A percentile compares a stretch with the other conserved stretches of the same genome.
phyloP scores from a whole-genome alignment of 345 rosid genomes.

The Linum trigynum region DNA sequence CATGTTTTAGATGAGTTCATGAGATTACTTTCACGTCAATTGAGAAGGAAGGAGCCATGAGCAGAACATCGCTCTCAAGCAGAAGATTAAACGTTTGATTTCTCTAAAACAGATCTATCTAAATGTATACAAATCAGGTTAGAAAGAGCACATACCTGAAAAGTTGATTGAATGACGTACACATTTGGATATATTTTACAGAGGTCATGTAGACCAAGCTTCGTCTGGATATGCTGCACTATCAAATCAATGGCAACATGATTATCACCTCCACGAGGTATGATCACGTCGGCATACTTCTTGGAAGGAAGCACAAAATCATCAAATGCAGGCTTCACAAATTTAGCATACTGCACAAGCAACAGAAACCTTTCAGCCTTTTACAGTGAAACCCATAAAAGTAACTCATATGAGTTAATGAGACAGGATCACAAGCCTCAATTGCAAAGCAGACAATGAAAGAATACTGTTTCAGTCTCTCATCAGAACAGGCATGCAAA shows the following conservation, averaged over 20 bases:
- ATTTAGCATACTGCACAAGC: conserved; percentile 76
- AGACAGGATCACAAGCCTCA: background rate
- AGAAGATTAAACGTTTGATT: conserved; percentile 3
- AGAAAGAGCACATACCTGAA: conserved; percentile 51
- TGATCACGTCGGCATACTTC: conserved; percentile 94
- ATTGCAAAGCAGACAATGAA: background rate
- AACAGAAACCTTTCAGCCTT: conserved; percentile 8
- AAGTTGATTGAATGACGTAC: conserved; percentile 70
- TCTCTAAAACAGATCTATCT: background rate
- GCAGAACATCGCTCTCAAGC: background rate
- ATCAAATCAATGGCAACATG: conserved; percentile 94
- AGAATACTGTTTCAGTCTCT: background rate
- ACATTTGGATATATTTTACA: conserved; percentile 88
- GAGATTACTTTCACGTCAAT: background rate
- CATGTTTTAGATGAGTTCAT: background rate
- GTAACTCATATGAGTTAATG: background rate
- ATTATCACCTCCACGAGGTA: conserved; percentile 93
- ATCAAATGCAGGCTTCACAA: conserved; percentile 98
- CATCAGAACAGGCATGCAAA: background rate
- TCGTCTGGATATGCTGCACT: conserved; percentile 86
- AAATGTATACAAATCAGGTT: conserved; percentile 1
- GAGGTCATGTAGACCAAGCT: conserved; percentile 92
- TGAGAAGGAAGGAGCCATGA: background rate
- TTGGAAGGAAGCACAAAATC: conserved; percentile 92
- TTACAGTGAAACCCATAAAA: too few relatives aligned